phyloP scores from a whole-genome alignment of 2,329 filamentous ascomycete species.

The Scopulariopsis brevicaulis region DNA sequence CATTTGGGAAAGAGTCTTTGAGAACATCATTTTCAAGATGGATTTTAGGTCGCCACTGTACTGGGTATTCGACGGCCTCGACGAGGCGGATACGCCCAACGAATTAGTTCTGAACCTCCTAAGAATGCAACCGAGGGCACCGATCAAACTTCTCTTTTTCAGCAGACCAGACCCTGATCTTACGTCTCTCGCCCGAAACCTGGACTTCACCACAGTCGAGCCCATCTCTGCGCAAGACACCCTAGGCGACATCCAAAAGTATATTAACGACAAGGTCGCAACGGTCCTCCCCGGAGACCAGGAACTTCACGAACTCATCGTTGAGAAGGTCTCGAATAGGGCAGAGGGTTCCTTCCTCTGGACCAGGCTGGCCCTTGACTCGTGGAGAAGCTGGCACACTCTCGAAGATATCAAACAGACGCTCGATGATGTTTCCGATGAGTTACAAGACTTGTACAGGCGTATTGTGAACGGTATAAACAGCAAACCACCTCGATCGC shows the following conservation, averaged over 20 bases:
- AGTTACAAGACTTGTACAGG: background rate
- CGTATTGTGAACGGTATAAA: background rate
- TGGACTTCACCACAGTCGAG: background rate
- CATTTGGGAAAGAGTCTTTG: background rate
- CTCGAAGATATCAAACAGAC: background rate
- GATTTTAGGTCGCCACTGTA: background rate
- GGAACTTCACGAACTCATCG: background rate
- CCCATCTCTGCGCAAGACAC: background rate
- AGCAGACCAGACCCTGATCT: background rate
- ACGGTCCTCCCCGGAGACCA: background rate
- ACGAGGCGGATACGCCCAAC: background rate
- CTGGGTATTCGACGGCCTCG: conserved; percentile 1
- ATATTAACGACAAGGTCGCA: background rate
- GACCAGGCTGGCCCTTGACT: background rate
- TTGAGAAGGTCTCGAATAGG: background rate
- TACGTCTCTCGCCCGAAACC: background rate
- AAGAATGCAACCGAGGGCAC: background rate
- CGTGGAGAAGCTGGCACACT: background rate
- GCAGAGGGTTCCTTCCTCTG: background rate
- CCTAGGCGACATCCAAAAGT: background rate
- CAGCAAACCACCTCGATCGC: background rate
- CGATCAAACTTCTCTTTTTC: background rate
- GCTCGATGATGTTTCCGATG: background rate
- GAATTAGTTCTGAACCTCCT: background rate
- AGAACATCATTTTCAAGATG: background rate